Conservation (phyloP, 495 filamentous ascomycete genomes). For the Rhypophila decipiens region DNA sequence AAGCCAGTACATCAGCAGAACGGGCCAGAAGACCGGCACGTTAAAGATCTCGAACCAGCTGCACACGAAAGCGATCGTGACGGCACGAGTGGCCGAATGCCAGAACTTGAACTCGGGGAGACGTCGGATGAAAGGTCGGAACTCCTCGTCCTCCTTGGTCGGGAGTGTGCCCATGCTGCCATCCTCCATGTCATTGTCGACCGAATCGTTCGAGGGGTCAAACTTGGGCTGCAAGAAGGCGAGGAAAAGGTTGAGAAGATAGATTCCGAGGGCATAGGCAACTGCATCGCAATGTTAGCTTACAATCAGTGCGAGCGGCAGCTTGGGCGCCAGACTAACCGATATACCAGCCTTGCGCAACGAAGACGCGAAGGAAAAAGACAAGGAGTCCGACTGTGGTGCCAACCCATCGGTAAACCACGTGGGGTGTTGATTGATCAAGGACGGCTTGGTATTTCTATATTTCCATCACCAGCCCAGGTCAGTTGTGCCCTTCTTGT, state of each 20-base stretch:
- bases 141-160: constrained; percentile 93
- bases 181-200: constrained; percentile 92
- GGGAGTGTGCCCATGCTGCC: constrained; percentile 73
- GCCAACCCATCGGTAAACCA: constrained; percentile 80
- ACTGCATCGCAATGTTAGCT: constrained; percentile 47
- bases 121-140: constrained; percentile 90
- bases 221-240: constrained; percentile 98
- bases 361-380: constrained; percentile 83
- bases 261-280: constrained; percentile 96
- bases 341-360: constrained; percentile 98
- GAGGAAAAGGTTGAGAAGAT: constrained; percentile 98
- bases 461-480: constrained; percentile 2
- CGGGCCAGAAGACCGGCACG: constrained; percentile 98
- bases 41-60: constrained; percentile 91
- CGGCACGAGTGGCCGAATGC: constrained; percentile 85
- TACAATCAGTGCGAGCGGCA: too few relatives aligned
- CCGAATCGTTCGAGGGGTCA: constrained; percentile 87
- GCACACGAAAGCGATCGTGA: constrained; percentile 78
- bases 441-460: constrained; percentile 94
- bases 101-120: constrained; percentile 99
- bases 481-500: constrained; percentile 1
- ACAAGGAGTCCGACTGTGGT: constrained; percentile 65
- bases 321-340: constrained; percentile 48
- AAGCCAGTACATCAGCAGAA: constrained; percentile 96
- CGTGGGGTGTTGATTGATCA: constrained; percentile 84